Evolutionary conservation across 306 rosid species (phyloP), one percentile per base, ranked within the genome.

Genomic region (Cajanus cajan): DNA sequence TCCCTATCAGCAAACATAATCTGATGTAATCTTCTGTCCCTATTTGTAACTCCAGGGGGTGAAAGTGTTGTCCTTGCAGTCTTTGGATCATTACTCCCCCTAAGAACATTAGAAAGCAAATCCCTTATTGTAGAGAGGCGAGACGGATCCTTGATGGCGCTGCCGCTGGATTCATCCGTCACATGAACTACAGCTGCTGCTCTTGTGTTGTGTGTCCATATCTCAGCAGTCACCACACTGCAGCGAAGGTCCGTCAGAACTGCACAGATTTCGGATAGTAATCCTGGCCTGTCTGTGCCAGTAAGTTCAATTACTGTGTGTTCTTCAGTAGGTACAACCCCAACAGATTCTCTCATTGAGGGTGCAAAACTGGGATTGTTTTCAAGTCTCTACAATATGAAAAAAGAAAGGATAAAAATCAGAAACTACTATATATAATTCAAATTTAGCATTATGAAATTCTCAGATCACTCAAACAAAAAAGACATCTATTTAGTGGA

Each of bases 1-100:
- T 95, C 99, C 81, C 99, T 85, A 68, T 93, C 94, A 16, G 99
- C 97, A 74, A 90, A 90, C 99, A 95, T 95, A 63, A 95, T 89
- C 90, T 95, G 99, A 86, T 93, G 99, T 65, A 95, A 75, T 75
- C 99, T 89, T 82, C 99, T 80, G 47, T 89, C 97, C 87, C 94
- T 89, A 51, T 89, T 87, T 33, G 94, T 90, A 72, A 88, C 87
- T 66, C 96, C 96, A 71, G 93, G 91, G 2, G 90, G 88, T 73
- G 97, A 91, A 57, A 95, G 89, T 9, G 90, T 81, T 28, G 85
- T 91, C 82, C 75, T 93, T 50, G 98, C 97, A 5, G 86, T 88
- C 85, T 91, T 90, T 40, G 83, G 86, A 74, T 92, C 97, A 37
- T 75, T 76, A 73, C 88, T 87, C 25, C 96, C 99, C 85, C 77